Conservation (phyloP, 208 protist species). For the Polymyxa betae region DNA sequence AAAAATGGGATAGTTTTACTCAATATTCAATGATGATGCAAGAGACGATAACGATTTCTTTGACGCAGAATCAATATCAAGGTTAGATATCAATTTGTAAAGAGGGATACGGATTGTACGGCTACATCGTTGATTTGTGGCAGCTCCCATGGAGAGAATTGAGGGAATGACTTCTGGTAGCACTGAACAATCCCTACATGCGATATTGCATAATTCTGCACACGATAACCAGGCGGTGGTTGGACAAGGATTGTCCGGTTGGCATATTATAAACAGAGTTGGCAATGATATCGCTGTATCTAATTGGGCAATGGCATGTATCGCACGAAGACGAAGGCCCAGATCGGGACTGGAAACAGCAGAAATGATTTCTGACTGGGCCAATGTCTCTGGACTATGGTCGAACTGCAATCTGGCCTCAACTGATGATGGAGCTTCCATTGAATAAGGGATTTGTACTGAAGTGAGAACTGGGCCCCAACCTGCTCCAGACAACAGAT, state of each 20-base stretch:
- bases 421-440: too few species aligned
- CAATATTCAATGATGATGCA: not conserved
- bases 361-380: too few species aligned
- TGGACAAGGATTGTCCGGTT: not conserved
- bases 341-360: slow-evolving; percentile 22
- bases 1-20: not conserved
- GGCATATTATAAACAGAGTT: not conserved
- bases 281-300: not conserved
- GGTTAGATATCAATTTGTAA: not conserved
- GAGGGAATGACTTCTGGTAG: not conserved
- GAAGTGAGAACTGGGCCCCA: too few species aligned
- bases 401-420: too few species aligned
- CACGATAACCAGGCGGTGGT: not conserved
- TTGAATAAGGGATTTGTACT: too few species aligned
- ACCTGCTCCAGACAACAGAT: too few species aligned
- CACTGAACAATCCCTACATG: not conserved
- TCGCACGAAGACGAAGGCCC: slow-evolving; percentile 12
- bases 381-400: too few species aligned
- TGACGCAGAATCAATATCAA: not conserved
- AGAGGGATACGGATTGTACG: slow-evolving; percentile 15
- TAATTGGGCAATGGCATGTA: not conserved
- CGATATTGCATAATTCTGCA: not conserved
- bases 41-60: not conserved
- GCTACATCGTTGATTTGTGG: not conserved
- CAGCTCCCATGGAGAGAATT: not conserved